phyloP scores from a whole-genome alignment of 2,329 filamentous ascomycete species.

The Pseudogymnoascus sp. region DNA sequence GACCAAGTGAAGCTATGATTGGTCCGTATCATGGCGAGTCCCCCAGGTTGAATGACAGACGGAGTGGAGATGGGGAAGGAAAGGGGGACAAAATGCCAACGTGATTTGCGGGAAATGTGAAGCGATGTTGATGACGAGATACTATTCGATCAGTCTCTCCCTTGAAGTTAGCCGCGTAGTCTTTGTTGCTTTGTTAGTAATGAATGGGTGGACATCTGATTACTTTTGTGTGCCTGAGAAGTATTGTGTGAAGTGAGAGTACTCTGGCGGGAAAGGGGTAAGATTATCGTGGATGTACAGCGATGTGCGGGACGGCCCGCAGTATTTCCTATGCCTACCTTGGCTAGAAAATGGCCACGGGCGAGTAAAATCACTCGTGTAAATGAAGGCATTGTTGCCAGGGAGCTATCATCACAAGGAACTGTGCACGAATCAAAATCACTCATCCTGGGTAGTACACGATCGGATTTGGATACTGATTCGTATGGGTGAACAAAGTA shows the following conservation, averaged over 20 bases:
- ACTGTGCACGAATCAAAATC: neutral
- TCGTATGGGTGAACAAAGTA: neutral
- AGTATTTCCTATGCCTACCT: neutral
- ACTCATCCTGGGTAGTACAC: neutral
- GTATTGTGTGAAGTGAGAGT: neutral
- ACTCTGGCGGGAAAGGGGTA: neutral
- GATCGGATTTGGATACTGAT: neutral
- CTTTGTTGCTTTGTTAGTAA: slow-evolving; percentile 8
- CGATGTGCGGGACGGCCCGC: neutral
- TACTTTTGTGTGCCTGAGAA: neutral
- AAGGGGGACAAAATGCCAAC: neutral
- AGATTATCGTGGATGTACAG: neutral
- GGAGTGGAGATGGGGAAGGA: neutral
- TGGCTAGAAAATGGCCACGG: neutral
- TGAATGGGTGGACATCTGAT: slow-evolving; percentile 9
- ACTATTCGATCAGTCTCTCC: neutral
- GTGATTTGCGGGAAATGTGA: neutral
- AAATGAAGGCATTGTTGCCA: neutral
- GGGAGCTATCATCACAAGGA: neutral
- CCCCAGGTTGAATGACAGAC: neutral
- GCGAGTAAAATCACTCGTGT: neutral
- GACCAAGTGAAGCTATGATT: neutral
- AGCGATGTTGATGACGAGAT: slow-evolving; percentile 3
- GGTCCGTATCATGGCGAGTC: neutral
- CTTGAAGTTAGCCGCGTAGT: slow-evolving; percentile 6